Percentiles rank a stretch among this genome's conserved stretches.
Conservation (phyloP, 1,284 basidiomycete genomes). For the Leccinum cinnamomeum region DNA sequence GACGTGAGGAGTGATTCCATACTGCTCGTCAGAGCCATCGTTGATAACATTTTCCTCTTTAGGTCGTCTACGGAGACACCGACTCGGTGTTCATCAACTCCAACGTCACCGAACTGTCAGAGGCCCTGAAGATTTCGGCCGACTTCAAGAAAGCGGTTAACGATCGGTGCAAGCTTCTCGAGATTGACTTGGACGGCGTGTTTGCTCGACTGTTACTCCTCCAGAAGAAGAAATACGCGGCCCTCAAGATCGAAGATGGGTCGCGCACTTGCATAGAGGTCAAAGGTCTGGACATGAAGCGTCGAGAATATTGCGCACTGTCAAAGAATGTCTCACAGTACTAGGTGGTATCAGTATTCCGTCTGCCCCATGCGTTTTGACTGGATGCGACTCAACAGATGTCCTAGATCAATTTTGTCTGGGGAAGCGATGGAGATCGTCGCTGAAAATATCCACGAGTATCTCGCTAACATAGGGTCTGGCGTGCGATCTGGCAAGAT, state of each 20-base stretch:
- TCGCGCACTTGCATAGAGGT: slow-evolving; percentile 80
- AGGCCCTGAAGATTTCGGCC: slow-evolving; percentile 89
- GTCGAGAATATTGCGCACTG: slow-evolving; percentile 90
- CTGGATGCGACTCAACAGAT: slow-evolving; percentile 41
- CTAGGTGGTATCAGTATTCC: slow-evolving; percentile 33
- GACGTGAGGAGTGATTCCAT: slow-evolving; percentile 58
- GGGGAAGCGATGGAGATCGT: slow-evolving; percentile 90
- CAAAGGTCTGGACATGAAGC: slow-evolving; percentile 99
- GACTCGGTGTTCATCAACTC: slow-evolving; percentile 99
- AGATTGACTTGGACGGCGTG: slow-evolving; percentile 95
- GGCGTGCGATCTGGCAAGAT: slow-evolving; percentile 78
- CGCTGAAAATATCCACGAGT: slow-evolving; percentile 92
- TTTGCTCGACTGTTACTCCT: slow-evolving; percentile 92
- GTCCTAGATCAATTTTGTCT: slow-evolving; percentile 77
- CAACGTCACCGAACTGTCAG: slow-evolving; percentile 83
- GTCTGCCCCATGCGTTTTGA: not conserved
- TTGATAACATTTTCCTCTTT: not conserved
- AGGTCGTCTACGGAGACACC: slow-evolving; percentile 90
- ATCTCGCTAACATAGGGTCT: slow-evolving; percentile 73
- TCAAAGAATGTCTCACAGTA: slow-evolving; percentile 93
- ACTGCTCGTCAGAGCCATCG: not conserved
- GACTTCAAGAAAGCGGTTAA: slow-evolving; percentile 97
- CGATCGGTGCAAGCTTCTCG: slow-evolving; percentile 91
- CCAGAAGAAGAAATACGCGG: slow-evolving; percentile 99
- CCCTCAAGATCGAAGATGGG: slow-evolving; percentile 87